These are phyloP conservation scores for Gymnopilus dilepis DNA, from an alignment of 768 basidiomycete genomes.

Conservation along the genomic window DNA sequence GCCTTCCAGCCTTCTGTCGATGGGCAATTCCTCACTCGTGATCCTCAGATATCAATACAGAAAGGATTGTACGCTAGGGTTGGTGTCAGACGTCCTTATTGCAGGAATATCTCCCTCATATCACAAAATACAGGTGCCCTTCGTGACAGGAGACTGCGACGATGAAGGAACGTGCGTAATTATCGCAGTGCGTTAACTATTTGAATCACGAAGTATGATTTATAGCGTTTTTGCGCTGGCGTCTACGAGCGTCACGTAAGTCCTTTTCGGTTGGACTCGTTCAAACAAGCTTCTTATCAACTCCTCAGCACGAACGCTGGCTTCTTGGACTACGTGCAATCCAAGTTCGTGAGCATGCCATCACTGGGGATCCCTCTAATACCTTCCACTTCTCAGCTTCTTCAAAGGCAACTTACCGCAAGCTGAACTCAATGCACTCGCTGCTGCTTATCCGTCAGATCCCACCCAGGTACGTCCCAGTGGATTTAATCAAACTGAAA, in stretches of 20 bases:
- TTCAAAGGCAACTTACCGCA: conserved; percentile 8
- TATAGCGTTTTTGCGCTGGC: conserved; percentile 25
- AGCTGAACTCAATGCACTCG: conserved; percentile 16
- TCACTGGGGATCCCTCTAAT: background rate
- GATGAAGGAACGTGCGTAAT: conserved; percentile 47
- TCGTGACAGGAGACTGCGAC: conserved; percentile 39
- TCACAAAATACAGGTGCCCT: conserved; percentile 23
- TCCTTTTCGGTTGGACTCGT: too few species aligned
- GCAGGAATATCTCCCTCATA: background rate
- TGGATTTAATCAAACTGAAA: background rate
- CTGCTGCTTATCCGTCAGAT: conserved; percentile 25
- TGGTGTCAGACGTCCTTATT: background rate
- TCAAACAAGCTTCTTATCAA: too few species aligned
- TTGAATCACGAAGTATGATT: background rate
- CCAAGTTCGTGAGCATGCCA: conserved; percentile 15
- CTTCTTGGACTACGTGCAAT: conserved; percentile 21
- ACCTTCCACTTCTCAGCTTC: conserved; percentile 13
- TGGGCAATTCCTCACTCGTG: conserved; percentile 36
- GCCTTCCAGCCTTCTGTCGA: conserved; percentile 43
- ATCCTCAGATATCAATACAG: conserved; percentile 32
- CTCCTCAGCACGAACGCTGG: conserved; percentile 24
- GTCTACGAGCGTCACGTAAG: conserved; percentile 29
- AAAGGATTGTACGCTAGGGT: conserved; percentile 38
- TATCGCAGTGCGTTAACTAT: background rate
- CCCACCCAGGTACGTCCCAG: conserved; percentile 18